Base-by-base conservation (phyloP, 1,284 basidiomycete genomes). In the Sparassis latifolia region DNA sequence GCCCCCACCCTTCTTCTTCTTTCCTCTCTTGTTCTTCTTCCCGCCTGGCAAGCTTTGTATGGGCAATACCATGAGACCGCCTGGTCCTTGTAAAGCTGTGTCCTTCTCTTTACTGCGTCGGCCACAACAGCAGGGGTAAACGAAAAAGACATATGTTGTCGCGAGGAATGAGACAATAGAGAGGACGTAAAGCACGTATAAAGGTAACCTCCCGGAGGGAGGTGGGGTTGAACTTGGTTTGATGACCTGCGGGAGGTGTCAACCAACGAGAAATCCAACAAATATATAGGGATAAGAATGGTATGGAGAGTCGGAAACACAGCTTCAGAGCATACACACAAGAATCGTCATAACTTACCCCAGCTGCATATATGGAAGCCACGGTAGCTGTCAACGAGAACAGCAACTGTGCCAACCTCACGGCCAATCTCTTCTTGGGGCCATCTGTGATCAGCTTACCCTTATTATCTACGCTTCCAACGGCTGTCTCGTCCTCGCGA, bases 21-120 rank as follows among this genome's bases (percentile, higher is more conserved):
- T 62, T 40, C 55, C 54, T 35, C 60, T 64, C 51, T 66, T 68
- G 29, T 58, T 62, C 48, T 69, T 69, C 48, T 70, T 73, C 53
- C 71, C 62, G 6, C 65, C 68, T 0, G 72, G 72, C 4, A 76
- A 60, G 20, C 70, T 68, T 49, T 75, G 73, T 1, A 86, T 74
- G 2, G 84, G 83, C 1, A 86, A 69, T 7, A 85, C 80, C 75
- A 83, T 79, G 74, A 86, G 79, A 10, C 82, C 82, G 37, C 59
- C 59, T 0, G 66, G 66, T 0, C 63, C 73, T 58, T 56, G 65
- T 20, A 20, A 20, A 60, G 33, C 64, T 49, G 54, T 58, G 44
- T 53, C 55, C 53, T 66, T 57, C 58, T 64, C 49, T 46, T 59
- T 47, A 46, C 58, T 61, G 33, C 63, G 63, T 3, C 58, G 55